These are phyloP conservation scores for Peronospora destructor DNA, from an alignment of 352 stramenopile species.

Conservation along the genomic window DNA sequence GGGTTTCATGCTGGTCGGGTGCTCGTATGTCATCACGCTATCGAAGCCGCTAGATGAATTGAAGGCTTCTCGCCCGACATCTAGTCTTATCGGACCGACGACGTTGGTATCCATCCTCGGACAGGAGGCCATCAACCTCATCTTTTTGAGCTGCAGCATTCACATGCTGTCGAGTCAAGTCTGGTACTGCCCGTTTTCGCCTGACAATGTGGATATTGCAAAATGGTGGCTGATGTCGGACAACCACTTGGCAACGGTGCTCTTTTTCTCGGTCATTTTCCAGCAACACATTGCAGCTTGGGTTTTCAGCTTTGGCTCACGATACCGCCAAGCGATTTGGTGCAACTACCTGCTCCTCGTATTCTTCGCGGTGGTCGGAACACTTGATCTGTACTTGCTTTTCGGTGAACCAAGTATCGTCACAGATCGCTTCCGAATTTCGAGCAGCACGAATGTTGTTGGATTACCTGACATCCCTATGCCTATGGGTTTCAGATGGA, in stretches of 20 bases:
- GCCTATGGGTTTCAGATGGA: conserved; percentile 34
- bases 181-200: conserved; percentile 43
- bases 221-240: conserved; percentile 48
- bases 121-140: conserved; percentile 46
- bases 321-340: conserved; percentile 41
- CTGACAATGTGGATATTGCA: conserved; percentile 30
- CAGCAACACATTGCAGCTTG: conserved; percentile 27
- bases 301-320: conserved; percentile 39
- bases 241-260: conserved; percentile 32
- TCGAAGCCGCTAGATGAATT: conserved; percentile 39
- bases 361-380: conserved; percentile 24
- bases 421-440: conserved; percentile 44
- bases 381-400: conserved; percentile 35
- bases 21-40: conserved; percentile 70
- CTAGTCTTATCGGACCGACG: conserved; percentile 47
- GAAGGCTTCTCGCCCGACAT: conserved; percentile 27
- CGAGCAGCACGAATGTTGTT: conserved; percentile 45
- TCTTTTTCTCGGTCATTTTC: conserved; percentile 30
- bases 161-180: conserved; percentile 26
- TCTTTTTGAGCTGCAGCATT: conserved; percentile 32
- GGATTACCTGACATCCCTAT: conserved; percentile 39
- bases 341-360: conserved; percentile 32
- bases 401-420: conserved; percentile 33
- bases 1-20: conserved; percentile 51
- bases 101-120: conserved; percentile 42